A percentile compares a stretch with the other conserved stretches of the same genome.
phyloP scores from a whole-genome alignment of 2,329 filamentous ascomycete genomes.

The Trichoderma sp. region DNA sequence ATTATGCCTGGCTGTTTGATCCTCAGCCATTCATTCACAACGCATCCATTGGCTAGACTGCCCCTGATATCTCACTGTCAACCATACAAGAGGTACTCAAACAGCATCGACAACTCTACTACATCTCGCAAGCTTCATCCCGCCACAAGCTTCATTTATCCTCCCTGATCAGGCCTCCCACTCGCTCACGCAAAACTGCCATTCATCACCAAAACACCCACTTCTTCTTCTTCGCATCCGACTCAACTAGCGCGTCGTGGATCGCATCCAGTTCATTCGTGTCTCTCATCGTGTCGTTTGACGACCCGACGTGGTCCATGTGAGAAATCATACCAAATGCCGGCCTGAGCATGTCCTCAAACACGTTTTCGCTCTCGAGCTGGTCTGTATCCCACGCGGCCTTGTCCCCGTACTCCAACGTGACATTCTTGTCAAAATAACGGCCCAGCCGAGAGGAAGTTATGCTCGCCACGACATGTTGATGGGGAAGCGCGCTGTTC shows the following conservation, averaged over 20 bases:
- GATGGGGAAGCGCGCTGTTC: slow-evolving; percentile 3
- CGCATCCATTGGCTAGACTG: no score
- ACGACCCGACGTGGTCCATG: slow-evolving; percentile 40
- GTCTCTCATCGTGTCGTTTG: slow-evolving; percentile 36
- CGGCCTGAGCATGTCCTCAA: slow-evolving; percentile 37
- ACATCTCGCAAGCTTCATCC: neutral
- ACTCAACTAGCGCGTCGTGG: slow-evolving; percentile 25
- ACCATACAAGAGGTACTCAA: neutral
- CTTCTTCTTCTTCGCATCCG: neutral
- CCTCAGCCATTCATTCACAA: no score
- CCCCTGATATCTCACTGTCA: no score
- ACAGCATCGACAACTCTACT: no score
- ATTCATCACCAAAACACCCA: slow-evolving; percentile 19
- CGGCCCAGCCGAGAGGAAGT: slow-evolving; percentile 32
- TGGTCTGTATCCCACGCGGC: slow-evolving; percentile 35
- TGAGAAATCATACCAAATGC: slow-evolving; percentile 38
- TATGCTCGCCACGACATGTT: slow-evolving; percentile 39
- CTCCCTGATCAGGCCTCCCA: neutral
- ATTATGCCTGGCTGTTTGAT: no score
- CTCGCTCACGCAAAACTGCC: neutral
- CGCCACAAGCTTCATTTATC: neutral
- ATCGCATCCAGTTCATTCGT: slow-evolving; percentile 21
- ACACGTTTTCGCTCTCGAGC: slow-evolving; percentile 32
- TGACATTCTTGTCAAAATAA: slow-evolving; percentile 35
- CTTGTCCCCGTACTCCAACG: slow-evolving; percentile 36